Evolutionary conservation across 2,329 filamentous ascomycete species (phyloP).

Genomic region (Colletotrichum tanaceti): DNA sequence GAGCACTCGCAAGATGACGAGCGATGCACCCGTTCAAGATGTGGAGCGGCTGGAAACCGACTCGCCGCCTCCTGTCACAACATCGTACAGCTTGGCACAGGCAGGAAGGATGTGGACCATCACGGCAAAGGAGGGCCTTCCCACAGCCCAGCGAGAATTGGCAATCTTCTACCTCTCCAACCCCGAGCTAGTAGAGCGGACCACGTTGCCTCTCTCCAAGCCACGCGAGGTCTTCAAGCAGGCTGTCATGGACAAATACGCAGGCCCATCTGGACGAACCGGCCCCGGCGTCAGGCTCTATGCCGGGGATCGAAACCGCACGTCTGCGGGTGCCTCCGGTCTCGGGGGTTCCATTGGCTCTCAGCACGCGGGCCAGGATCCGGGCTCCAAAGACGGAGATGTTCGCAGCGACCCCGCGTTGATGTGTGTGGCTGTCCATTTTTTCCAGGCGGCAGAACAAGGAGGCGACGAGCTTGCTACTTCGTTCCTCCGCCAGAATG

Average conservation of each 20-base stretch:
- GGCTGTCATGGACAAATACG: constrained; percentile 80
- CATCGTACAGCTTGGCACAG: constrained; percentile 79
- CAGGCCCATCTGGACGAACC: constrained; percentile 49
- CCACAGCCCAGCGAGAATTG: constrained; percentile 90
- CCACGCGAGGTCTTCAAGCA: constrained; percentile 92
- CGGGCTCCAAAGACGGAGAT: constrained; percentile 56
- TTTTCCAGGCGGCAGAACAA: constrained; percentile 90
- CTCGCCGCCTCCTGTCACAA: constrained; percentile 61
- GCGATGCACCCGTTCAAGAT: constrained; percentile 46
- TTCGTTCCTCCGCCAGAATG: constrained; percentile 80
- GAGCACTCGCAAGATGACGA: constrained; percentile 65
- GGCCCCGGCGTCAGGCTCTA: constrained; percentile 41
- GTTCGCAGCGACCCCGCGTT: constrained; percentile 82
- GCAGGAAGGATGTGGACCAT: constrained; percentile 92
- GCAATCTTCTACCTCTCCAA: constrained; percentile 94
- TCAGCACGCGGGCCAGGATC: constrained; percentile 45
- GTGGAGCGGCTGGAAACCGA: constrained; percentile 40
- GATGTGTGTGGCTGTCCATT: constrained; percentile 95
- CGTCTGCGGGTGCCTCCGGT: constrained; percentile 36
- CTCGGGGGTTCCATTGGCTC: constrained; percentile 43
- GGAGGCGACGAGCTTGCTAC: constrained; percentile 89
- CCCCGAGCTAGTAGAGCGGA: constrained; percentile 83
- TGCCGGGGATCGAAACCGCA: constrained; percentile 35
- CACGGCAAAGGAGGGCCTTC: constrained; percentile 90
- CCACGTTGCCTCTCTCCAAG: constrained; percentile 84